phyloP scores from a whole-genome alignment of 2,329 filamentous ascomycete species.

The Albifimbria verrucaria region DNA sequence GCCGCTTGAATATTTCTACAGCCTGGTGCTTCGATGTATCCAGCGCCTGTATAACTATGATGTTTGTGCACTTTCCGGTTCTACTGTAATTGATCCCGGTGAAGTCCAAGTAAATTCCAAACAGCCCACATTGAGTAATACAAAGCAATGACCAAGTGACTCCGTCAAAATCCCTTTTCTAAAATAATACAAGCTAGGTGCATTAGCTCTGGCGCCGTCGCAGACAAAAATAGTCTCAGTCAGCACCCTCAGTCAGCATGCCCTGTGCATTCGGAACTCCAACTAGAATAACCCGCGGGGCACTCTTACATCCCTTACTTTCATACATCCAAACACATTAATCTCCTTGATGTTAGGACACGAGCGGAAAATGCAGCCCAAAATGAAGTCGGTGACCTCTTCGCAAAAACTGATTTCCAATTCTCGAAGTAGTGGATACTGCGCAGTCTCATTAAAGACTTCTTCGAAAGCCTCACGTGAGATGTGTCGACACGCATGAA shows the following conservation, averaged over 20 bases:
- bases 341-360: slow-evolving; percentile 60
- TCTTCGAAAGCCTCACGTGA: slow-evolving; percentile 67
- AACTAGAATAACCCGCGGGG: slow-evolving; percentile 54
- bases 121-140: no score
- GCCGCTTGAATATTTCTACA: no score
- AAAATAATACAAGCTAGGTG: neutral
- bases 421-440: slow-evolving; percentile 65
- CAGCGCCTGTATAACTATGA: no score
- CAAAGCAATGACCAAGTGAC: no score
- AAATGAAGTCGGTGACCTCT: slow-evolving; percentile 60
- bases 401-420: slow-evolving; percentile 78
- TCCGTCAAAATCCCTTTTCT: neutral
- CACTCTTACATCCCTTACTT: slow-evolving; percentile 50
- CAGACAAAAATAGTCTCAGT: neutral
- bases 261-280: slow-evolving; percentile 57
- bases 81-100: no score
- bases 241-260: slow-evolving; percentile 54
- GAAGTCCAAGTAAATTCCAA: no score
- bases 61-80: no score
- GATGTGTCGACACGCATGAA: slow-evolving; percentile 85
- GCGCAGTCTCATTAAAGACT: slow-evolving; percentile 60
- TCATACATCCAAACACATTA: slow-evolving; percentile 65
- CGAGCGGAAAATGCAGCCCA: slow-evolving; percentile 60
- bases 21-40: no score
- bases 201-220: slow-evolving; percentile 12